Evolutionary conservation across 768 basidiomycete species (phyloP), one percentile per base, ranked within the genome.

Genomic region (Boletellus ananiceps): DNA sequence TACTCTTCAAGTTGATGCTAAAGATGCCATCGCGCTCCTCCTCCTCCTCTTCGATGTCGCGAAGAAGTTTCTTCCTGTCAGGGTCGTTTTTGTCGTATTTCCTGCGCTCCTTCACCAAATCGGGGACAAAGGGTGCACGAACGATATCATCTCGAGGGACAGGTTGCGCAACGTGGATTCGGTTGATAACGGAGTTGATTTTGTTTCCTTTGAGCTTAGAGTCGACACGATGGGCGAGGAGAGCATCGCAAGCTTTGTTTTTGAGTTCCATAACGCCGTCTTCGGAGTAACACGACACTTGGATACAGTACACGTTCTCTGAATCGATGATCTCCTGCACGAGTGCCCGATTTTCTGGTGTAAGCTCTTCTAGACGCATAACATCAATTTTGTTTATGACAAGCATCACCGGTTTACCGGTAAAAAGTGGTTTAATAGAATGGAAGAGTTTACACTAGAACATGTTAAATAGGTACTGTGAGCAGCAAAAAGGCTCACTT

Each of bases 301-400:
- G 86, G 25, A 96, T 78, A 56, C 79, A 78, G 56, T 80, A 74
- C 3, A 93, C 85, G 59, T 77, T 82, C 57, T 88, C 86, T 8
- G 66, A 54, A 58, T 82, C 76, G 60, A 92, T 82, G 71, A 99
- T 93, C 65, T 90, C 90, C 52, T 95, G 84, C 18, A 98, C 86
- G 51, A 93, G 77, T 1, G 81, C 78, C 39, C 83, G 86, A 53
- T 81, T 81, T 57, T 91, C 88, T 9, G 83, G 73, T 12, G 80
- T 67, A 21, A 98, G 79, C 61, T 97, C 93, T 36, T 89, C 86
- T 23, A 94, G 80, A 41, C 93, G 85, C 59, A 75, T 87, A 50
- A 98, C 84, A 64, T 99, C 96, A 59, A 93, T 85, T 79, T 99
- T 99, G 82, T 99, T 99, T 70, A 97, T 84, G 60, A 97, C 94